These are phyloP conservation scores for Yarrowia yakushimensis DNA, from an alignment of 805 yeast species.

Conservation along the genomic window DNA sequence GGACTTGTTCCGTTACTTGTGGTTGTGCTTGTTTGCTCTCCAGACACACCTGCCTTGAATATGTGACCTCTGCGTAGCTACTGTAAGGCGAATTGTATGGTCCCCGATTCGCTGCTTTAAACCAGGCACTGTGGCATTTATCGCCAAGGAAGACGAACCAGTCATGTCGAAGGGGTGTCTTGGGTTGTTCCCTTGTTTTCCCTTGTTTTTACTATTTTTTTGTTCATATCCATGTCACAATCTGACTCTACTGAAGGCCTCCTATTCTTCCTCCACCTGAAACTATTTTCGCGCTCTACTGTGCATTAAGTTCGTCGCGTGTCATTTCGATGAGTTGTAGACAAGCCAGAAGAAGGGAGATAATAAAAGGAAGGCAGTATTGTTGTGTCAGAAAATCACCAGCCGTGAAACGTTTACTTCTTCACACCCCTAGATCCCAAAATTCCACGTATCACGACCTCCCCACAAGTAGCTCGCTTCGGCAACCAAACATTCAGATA, in stretches of 20 bases:
- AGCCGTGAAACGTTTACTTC: not conserved
- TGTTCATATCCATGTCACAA: too few species aligned
- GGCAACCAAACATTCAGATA: not conserved
- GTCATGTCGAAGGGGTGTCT: too few species aligned
- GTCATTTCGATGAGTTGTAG: not conserved
- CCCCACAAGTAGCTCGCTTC: not conserved
- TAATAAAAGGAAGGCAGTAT: not conserved
- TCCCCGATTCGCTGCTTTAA: too few species aligned
- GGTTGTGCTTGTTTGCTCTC: too few species aligned
- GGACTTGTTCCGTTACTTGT: too few species aligned
- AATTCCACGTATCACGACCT: not conserved
- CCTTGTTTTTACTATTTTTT: not conserved
- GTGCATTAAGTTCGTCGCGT: slow-evolving; percentile 14
- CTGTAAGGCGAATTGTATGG: too few species aligned
- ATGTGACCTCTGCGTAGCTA: too few species aligned
- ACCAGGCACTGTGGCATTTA: too few species aligned
- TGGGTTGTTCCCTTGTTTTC: not conserved
- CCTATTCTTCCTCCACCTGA: not conserved
- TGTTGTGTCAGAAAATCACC: not conserved
- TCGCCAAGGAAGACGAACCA: too few species aligned
- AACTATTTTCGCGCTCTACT: not conserved
- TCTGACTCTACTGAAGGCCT: not conserved
- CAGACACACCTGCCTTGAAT: too few species aligned
- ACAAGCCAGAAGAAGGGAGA: not conserved
- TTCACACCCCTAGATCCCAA: not conserved